Evolutionary conservation across 805 yeast genomes (phyloP).

Genomic region (Pichia kluyveri): DNA sequence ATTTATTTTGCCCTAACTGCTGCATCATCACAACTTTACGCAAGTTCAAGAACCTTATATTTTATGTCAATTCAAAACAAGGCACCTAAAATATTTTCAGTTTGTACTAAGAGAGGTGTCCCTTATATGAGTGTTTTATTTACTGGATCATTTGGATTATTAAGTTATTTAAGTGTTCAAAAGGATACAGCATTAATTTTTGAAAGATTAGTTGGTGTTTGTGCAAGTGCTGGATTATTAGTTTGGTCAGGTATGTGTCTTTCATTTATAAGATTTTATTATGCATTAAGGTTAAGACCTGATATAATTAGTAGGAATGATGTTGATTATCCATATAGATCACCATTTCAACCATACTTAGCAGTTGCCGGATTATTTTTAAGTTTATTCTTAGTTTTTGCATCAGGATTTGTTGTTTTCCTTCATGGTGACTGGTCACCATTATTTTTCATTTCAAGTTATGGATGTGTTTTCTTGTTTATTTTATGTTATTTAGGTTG

Average conservation of each 20-base stretch:
- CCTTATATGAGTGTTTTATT: slow-evolving; percentile 65
- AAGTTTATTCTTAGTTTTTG: slow-evolving; percentile 32
- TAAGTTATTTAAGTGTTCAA: slow-evolving; percentile 53
- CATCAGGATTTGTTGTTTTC: slow-evolving; percentile 46
- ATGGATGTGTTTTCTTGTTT: slow-evolving; percentile 42
- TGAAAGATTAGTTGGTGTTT: slow-evolving; percentile 55
- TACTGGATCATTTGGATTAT: slow-evolving; percentile 49
- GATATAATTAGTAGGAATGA: slow-evolving; percentile 49
- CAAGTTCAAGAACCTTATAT: slow-evolving; percentile 53
- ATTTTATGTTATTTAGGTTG: slow-evolving; percentile 36
- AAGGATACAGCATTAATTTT: slow-evolving; percentile 53
- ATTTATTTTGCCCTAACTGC: slow-evolving; percentile 50
- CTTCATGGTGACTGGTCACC: slow-evolving; percentile 40
- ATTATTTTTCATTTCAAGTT: slow-evolving; percentile 42
- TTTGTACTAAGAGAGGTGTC: slow-evolving; percentile 57
- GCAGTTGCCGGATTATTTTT: slow-evolving; percentile 42
- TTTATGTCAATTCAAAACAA: slow-evolving; percentile 45
- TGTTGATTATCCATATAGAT: slow-evolving; percentile 44
- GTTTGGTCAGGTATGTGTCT: slow-evolving; percentile 70
- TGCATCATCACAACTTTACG: slow-evolving; percentile 47
- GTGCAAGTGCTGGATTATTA: slow-evolving; percentile 66
- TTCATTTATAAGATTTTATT: slow-evolving; percentile 44
- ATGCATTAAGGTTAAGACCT: slow-evolving; percentile 44
- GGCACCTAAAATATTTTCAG: slow-evolving; percentile 52
- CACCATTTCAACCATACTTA: slow-evolving; percentile 47